Conservation (phyloP, 768 basidiomycete species). For the Termitomyces sp. region DNA sequence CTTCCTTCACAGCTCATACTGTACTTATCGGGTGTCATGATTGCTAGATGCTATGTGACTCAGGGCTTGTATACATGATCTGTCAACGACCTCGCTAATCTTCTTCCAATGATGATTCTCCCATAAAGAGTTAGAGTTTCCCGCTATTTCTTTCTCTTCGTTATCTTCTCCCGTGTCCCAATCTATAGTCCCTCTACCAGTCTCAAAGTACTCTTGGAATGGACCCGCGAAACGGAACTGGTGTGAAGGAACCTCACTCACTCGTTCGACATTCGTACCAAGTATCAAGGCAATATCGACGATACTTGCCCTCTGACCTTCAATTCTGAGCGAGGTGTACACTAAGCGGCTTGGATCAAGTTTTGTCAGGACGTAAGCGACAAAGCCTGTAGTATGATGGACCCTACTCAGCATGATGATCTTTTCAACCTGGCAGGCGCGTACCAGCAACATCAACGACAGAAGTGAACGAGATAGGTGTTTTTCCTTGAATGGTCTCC, state of each 20-base stretch:
- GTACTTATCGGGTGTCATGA: neutral
- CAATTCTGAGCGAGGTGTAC: slow-evolving; percentile 24
- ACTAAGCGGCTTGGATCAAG: slow-evolving; percentile 20
- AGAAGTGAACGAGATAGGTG: slow-evolving; percentile 7
- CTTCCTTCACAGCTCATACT: slow-evolving; percentile 2
- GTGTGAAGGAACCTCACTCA: slow-evolving; percentile 7
- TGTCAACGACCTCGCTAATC: slow-evolving; percentile 1
- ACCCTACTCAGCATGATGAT: neutral
- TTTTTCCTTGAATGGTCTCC: neutral
- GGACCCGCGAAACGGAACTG: neutral
- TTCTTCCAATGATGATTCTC: slow-evolving; percentile 6
- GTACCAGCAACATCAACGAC: slow-evolving; percentile 6
- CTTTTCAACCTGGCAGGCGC: neutral
- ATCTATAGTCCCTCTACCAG: slow-evolving; percentile 1
- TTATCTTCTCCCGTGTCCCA: slow-evolving; percentile 1
- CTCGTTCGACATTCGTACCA: slow-evolving; percentile 3
- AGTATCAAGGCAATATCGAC: slow-evolving; percentile 16
- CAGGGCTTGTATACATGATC: neutral
- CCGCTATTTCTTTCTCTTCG: slow-evolving; percentile 3
- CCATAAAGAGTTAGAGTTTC: slow-evolving; percentile 9
- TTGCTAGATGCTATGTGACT: neutral
- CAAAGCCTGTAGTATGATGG: slow-evolving; percentile 2
- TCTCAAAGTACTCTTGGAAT: slow-evolving; percentile 7
- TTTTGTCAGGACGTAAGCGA: slow-evolving; percentile 13
- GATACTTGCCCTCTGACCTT: slow-evolving; percentile 27